Evolutionary conservation across 352 stramenopile species (phyloP).

Genomic region (Phytophthora constricta): DNA sequence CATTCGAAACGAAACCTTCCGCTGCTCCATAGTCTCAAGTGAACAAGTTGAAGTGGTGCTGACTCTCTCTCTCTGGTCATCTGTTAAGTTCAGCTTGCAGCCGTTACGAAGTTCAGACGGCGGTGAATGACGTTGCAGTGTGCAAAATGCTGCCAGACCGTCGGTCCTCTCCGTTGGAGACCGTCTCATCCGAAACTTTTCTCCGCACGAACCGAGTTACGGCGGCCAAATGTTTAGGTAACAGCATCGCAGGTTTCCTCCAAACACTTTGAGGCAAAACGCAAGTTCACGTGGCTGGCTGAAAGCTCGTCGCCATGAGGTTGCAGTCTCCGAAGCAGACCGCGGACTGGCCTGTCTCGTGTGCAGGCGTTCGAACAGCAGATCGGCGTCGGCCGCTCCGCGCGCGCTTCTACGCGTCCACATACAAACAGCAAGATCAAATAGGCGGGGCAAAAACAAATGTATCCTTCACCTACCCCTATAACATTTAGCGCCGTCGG

Average conservation of each 20-base stretch:
- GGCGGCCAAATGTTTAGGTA: too few relatives aligned
- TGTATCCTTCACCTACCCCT: background rate
- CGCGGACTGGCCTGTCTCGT: background rate
- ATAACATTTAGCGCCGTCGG: too few relatives aligned
- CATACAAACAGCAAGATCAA: conserved; percentile 1
- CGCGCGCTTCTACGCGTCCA: background rate
- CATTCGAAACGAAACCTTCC: background rate
- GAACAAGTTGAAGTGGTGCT: background rate
- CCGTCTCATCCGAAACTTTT: background rate
- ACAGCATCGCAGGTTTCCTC: too few relatives aligned
- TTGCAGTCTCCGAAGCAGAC: background rate
- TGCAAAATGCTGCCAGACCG: too few relatives aligned
- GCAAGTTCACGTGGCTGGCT: background rate
- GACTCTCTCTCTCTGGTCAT: background rate
- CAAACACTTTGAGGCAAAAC: too few relatives aligned
- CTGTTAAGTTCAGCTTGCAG: background rate
- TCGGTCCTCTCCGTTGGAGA: too few relatives aligned
- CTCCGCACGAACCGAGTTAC: background rate
- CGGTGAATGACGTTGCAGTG: too few relatives aligned
- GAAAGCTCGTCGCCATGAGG: too few relatives aligned
- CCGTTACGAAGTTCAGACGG: background rate
- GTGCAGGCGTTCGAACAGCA: background rate
- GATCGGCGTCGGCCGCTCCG: background rate
- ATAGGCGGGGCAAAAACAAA: background rate
- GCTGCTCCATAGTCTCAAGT: too few relatives aligned